phyloP scores from a whole-genome alignment of 164 flowering plant genomes.

The Litsea cubeba region DNA sequence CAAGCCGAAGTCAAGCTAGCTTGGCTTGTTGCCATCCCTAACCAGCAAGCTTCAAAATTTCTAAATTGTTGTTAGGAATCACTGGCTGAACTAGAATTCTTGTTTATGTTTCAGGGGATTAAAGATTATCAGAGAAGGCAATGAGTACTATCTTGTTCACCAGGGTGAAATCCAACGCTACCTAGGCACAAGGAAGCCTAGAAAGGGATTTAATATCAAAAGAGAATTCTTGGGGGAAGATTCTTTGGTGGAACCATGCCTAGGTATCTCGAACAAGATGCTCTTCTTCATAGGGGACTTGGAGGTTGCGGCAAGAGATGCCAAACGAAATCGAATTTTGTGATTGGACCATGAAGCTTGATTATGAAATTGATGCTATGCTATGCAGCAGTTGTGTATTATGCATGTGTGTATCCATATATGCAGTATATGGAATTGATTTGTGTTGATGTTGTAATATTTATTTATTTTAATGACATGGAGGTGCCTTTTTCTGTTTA shows the following conservation, averaged over 20 bases:
- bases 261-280: conserved; percentile 49
- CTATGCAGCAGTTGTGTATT: no score
- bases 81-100: background rate
- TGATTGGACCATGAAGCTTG: conserved; percentile 3
- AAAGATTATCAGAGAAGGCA: conserved; percentile 71
- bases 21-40: background rate
- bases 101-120: conserved; percentile 43
- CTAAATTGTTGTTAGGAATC: background rate
- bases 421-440: no score
- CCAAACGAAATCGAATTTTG: conserved; percentile 36
- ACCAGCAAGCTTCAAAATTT: background rate
- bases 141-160: conserved; percentile 58
- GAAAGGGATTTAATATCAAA: conserved; percentile 8
- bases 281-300: conserved; percentile 73
- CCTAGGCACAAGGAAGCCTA: conserved; percentile 48
- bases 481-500: no score
- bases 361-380: no score
- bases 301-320: conserved; percentile 54
- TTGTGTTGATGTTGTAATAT: no score
- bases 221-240: conserved; percentile 15
- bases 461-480: no score
- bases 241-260: conserved; percentile 21
- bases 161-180: conserved; percentile 59
- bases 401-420: no score
- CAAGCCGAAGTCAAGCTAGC: no score